Evolutionary conservation across 306 rosid species (phyloP).

Genomic region (Delonix regia): DNA sequence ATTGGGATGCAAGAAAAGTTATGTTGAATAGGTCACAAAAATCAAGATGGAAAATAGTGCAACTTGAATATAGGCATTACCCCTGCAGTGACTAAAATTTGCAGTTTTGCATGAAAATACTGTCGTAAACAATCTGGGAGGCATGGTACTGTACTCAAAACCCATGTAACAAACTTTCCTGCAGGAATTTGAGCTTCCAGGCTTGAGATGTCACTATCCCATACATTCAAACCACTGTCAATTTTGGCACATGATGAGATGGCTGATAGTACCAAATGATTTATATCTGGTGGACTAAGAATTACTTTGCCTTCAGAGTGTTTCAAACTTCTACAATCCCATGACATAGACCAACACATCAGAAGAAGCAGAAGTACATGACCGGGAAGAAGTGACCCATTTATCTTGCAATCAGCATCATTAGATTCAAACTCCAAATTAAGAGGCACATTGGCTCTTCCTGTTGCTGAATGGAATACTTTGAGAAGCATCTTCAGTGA

Average conservation of each 20-base stretch:
- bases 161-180: conserved; percentile 79
- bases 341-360: conserved; percentile 77
- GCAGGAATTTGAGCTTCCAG: conserved; percentile 67
- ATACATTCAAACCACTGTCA: conserved; percentile 50
- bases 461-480: conserved; percentile 43
- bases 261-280: conserved; percentile 66
- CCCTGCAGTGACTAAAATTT: conserved; percentile 44
- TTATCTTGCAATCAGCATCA: conserved; percentile 68
- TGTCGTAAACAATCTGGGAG: conserved; percentile 68
- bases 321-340: conserved; percentile 54
- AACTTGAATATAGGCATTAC: conserved; percentile 44
- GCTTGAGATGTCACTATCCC: conserved; percentile 61
- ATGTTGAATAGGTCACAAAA: conserved; percentile 2
- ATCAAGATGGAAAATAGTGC: conserved; percentile 15
- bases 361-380: conserved; percentile 68
- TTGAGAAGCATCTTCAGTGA: conserved; percentile 56
- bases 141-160: conserved; percentile 62
- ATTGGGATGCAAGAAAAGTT: conserved; percentile 6
- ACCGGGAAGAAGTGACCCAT: conserved; percentile 58
- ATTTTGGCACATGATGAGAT: conserved; percentile 53
- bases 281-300: conserved; percentile 63
- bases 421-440: conserved; percentile 63
- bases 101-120: conserved; percentile 66
- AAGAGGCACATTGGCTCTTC: conserved; percentile 42
- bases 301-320: conserved; percentile 30